Evolutionary conservation across 768 basidiomycete species (phyloP).

Genomic region (Collybia sordida): DNA sequence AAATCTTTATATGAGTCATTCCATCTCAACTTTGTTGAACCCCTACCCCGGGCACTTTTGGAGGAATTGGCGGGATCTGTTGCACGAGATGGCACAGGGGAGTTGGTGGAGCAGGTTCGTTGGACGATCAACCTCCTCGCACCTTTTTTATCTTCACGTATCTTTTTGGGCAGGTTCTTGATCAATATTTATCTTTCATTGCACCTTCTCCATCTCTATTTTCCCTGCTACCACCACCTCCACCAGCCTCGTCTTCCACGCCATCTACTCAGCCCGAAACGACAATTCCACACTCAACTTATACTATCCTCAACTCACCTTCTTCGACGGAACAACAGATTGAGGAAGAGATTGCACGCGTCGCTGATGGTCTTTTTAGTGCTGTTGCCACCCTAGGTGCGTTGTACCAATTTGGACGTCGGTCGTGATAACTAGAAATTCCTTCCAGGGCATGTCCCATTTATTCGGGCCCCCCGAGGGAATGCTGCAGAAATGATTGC

Average conservation of each 20-base stretch:
- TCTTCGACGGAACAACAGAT: conserved; percentile 87
- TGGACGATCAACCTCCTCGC: background rate
- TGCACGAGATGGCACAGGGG: conserved; percentile 79
- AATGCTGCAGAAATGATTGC: conserved; percentile 99
- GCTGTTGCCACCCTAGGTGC: conserved; percentile 85
- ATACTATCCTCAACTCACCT: conserved; percentile 88
- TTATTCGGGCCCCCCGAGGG: conserved; percentile 91
- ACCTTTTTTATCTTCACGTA: conserved; percentile 1
- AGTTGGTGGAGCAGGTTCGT: conserved; percentile 75
- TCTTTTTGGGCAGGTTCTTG: conserved; percentile 63
- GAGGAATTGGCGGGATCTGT: conserved; percentile 93
- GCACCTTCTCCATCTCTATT: conserved; percentile 91
- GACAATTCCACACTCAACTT: conserved; percentile 55
- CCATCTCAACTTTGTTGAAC: conserved; percentile 94
- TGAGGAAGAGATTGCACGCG: conserved; percentile 89
- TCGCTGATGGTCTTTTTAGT: conserved; percentile 89
- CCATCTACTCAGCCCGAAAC: conserved; percentile 31
- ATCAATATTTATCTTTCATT: conserved; percentile 97
- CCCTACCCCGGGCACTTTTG: conserved; percentile 81
- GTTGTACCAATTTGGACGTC: conserved; percentile 15
- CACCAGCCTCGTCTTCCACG: conserved; percentile 30
- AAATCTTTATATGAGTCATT: conserved; percentile 90
- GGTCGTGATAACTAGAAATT: too few relatives aligned
- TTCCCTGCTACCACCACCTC: conserved; percentile 67
- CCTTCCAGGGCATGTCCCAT: conserved; percentile 78